These are phyloP conservation scores for Pythium volutum DNA, from an alignment of 352 stramenopile genomes.

Conservation along the genomic window DNA sequence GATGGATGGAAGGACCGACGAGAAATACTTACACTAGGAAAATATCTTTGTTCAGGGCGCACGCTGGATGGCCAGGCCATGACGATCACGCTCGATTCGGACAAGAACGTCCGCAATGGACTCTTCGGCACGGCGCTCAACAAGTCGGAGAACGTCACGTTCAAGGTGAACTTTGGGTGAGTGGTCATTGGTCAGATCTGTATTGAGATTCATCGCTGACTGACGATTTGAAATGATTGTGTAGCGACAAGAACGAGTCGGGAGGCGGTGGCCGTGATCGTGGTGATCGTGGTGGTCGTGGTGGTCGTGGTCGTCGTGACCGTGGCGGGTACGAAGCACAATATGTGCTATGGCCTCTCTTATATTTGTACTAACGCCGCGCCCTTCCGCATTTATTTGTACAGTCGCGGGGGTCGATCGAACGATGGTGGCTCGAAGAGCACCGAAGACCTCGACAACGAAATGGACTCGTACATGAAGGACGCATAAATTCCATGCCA, in stretches of 20 bases:
- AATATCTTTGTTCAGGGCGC: conserved; percentile 39
- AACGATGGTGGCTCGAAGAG: conserved; percentile 42
- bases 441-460: conserved; percentile 69
- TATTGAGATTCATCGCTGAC: neutral
- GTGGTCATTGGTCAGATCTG: conserved; percentile 10
- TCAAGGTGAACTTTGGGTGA: conserved; percentile 80
- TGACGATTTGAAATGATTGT: neutral
- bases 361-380: conserved; percentile 9
- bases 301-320: conserved; percentile 37
- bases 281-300: conserved; percentile 26
- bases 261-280: too few species aligned
- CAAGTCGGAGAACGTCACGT: conserved; percentile 60
- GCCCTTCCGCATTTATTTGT: too few species aligned
- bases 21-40: neutral
- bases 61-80: conserved; percentile 73
- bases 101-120: conserved; percentile 73
- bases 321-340: conserved; percentile 11
- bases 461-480: conserved; percentile 89
- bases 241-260: conserved; percentile 17
- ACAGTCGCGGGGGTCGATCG: conserved; percentile 29
- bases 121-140: conserved; percentile 73
- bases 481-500: conserved; percentile 39
- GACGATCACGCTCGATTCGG: conserved; percentile 64
- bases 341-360: neutral
- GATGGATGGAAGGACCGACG: neutral